Evolutionary conservation across 1,284 basidiomycete species (phyloP).

Genomic region (Pyrrhoderma noxium): DNA sequence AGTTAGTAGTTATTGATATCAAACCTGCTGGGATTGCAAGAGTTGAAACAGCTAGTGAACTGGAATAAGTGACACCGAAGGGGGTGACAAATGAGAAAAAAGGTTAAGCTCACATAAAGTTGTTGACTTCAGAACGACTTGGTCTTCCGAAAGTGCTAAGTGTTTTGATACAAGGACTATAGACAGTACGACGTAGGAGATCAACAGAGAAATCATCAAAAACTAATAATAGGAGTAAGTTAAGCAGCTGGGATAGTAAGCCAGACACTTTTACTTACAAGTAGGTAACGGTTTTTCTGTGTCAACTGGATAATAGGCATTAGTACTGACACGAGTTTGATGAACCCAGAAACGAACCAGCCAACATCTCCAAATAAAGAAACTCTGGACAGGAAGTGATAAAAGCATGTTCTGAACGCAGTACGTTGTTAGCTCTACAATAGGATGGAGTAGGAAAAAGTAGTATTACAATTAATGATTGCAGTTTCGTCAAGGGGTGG

Average conservation of each 20-base stretch:
- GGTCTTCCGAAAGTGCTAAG: neutral
- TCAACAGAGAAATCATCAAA: neutral
- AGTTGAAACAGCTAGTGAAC: neutral
- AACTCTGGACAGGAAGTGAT: constrained; percentile 26
- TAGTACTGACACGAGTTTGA: neutral
- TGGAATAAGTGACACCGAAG: neutral
- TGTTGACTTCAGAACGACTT: neutral
- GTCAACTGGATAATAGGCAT: constrained; percentile 10
- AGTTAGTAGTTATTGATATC: neutral
- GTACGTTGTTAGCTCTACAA: neutral
- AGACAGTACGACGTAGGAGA: neutral
- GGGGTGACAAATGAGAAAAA: neutral
- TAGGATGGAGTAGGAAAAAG: neutral
- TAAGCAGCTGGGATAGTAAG: neutral
- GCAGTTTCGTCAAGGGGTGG: constrained; percentile 1
- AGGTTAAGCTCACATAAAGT: neutral
- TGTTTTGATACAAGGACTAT: neutral
- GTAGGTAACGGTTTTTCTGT: constrained; percentile 11
- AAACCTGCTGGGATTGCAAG: constrained; percentile 2
- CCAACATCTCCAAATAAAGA: constrained; percentile 30
- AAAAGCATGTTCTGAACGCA: constrained; percentile 19
- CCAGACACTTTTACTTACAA: constrained; percentile 9
- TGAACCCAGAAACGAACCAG: constrained; percentile 19
- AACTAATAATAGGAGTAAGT: neutral
- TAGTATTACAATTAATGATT: neutral